Evolutionary conservation across 129 eudicot species (phyloP).

Genomic region (Apium graveolens): DNA sequence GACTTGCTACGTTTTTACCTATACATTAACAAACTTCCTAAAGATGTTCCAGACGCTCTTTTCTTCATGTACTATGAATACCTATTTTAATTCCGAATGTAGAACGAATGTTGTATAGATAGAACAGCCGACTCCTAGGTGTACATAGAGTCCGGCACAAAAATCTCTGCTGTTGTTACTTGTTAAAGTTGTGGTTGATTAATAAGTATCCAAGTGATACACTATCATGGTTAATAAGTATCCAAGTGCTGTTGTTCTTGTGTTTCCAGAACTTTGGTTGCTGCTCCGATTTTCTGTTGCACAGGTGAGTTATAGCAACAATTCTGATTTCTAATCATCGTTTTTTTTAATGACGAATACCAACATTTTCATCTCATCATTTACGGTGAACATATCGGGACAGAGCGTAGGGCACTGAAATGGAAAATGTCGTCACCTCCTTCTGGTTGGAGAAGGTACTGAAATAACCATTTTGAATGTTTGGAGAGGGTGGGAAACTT

Average conservation of each 20-base stretch:
- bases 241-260: too few relatives aligned
- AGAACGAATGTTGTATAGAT: conserved; percentile 37
- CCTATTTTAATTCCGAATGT: conserved; percentile 34
- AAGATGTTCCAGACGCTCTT: conserved; percentile 72
- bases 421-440: too few relatives aligned
- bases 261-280: not conserved
- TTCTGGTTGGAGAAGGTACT: too few relatives aligned
- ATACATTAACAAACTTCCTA: conserved; percentile 73
- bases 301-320: not conserved
- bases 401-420: too few relatives aligned
- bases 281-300: not conserved
- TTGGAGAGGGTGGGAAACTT: too few relatives aligned
- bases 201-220: conserved; percentile 14
- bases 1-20: conserved; percentile 68
- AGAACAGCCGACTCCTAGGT: conserved; percentile 49
- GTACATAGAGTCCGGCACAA: conserved; percentile 59
- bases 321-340: not conserved
- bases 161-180: conserved; percentile 22
- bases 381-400: too few relatives aligned
- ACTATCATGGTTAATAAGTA: not conserved
- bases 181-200: conserved; percentile 9
- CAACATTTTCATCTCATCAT: too few relatives aligned
- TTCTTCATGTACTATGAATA: conserved; percentile 89
- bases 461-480: too few relatives aligned
- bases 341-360: too few relatives aligned